Percentiles rank a stretch among this genome's conserved stretches.
Evolutionary conservation across 106 monocot species (phyloP).

Genomic region (Alisma plantagoaquatica): DNA sequence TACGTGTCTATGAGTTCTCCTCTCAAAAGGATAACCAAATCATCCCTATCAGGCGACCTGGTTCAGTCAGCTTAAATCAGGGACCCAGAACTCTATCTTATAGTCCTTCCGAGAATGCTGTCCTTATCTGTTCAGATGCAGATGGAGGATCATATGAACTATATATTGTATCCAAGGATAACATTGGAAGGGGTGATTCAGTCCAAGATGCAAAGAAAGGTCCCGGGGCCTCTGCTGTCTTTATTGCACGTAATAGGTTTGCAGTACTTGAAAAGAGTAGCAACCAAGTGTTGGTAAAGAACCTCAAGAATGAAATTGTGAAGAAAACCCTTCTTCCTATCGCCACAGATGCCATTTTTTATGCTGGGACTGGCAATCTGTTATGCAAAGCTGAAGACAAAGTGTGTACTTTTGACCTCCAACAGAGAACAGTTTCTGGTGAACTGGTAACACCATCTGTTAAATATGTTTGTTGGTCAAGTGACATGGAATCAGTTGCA

Average conservation of each 20-base stretch:
- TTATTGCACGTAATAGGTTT: conserved; percentile 81
- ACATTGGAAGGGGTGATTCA: conserved; percentile 42
- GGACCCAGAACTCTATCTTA: conserved; percentile 55
- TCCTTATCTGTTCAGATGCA: conserved; percentile 66
- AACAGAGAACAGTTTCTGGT: conserved; percentile 59
- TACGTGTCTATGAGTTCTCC: conserved; percentile 57
- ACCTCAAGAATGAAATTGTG: conserved; percentile 76
- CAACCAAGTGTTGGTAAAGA: conserved; percentile 70
- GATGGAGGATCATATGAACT: conserved; percentile 85
- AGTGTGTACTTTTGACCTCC: conserved; percentile 70
- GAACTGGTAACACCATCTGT: conserved; percentile 66
- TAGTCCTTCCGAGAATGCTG: conserved; percentile 78
- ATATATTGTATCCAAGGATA: conserved; percentile 55
- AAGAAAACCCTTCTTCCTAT: conserved; percentile 63
- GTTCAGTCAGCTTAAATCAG: conserved; percentile 65
- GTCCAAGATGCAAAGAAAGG: conserved; percentile 71
- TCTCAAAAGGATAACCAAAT: conserved; percentile 59
- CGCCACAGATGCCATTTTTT: conserved; percentile 67
- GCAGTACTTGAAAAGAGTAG: conserved; percentile 64
- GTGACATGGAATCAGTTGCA: conserved; percentile 81
- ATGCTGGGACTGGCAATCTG: conserved; percentile 76
- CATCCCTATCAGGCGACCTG: conserved; percentile 51
- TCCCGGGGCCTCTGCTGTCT: conserved; percentile 49
- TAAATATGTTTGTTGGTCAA: conserved; percentile 77
- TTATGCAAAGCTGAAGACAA: conserved; percentile 67